Base-by-base conservation (phyloP, 495 filamentous ascomycete species). In the Diplogelasinospora grovesii region DNA sequence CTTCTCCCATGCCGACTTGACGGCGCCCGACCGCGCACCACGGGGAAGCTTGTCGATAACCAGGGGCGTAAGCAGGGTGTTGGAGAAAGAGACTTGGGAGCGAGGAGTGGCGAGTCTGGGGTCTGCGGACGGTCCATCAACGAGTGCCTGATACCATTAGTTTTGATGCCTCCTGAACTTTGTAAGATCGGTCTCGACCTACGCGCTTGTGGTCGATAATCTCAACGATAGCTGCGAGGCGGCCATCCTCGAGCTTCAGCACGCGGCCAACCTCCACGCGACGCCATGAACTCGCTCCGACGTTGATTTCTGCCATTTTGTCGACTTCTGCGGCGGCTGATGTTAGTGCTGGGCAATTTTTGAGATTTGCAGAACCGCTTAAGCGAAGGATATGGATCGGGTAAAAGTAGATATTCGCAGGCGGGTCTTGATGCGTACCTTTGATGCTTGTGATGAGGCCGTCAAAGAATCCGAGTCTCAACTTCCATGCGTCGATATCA, bases 191-290 rank as follows among this genome's bases (percentile, higher is more conserved):
- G 41, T 24, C 36, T 43, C 22, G 47, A 85, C 90, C 63, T 94
- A 97, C 92, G 69, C 92, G 86, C 79, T 95, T 95, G 85, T 99
- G 92, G 72, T 97, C 93, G 70, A 97, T 89, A 68, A 99, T 95
- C 81, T 97, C 89, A 68, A 96, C 88, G 65, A 99, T 92, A 59
- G 78, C 72, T 49, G 88, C 93, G 48, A 97, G 79, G 68, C 83
- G 84, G 70, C 89, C 89, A 48, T 65, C 73, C 75, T 79, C 86
- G 49, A 80, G 83, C 50, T 61, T 57, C 50, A 95, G 80, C 52
- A 92, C 83, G 57, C 93, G 89, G 75, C 93, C 93, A 71, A 96
- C 85, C 78, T 99, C 89, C 63, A 99, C 86, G 60, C 84, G 75
- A 68, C 86, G 88, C 86, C 84, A 95, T 32, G 48, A 49, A 47